Base-by-base conservation (phyloP, 345 rosid genomes). In the Hibiscus tridactylites region DNA sequence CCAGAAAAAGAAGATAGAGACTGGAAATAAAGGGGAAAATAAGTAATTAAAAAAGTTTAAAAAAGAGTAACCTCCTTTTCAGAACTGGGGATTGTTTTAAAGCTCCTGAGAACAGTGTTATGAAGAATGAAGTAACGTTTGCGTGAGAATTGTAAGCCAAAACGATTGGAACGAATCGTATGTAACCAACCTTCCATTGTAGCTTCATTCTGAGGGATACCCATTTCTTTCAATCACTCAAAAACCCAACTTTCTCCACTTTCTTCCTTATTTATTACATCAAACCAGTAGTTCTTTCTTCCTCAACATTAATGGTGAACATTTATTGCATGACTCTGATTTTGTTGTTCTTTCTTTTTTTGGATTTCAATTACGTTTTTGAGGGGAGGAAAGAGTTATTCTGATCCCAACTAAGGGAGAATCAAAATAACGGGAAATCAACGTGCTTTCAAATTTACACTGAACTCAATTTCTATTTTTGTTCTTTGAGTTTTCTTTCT, bases 151-250 rank as follows among this genome's bases (percentile, higher is more conserved):
- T 87, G 96, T 28, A 85, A 81, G 21, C 99, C 93, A 76, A 95
- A 81, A 74, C 97, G 88, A 78, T 83, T 88, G 29, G 87, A 84
- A 75, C 95, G 90, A 42, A 95, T 84, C 44, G 86, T 82, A 74
- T 87, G 86, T 42, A 95, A 80, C 98, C 99, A 95, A 24, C 99
- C 99, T 73, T 90, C 98, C 91, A 95, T 89, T 77, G 76, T 87
- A 21, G 80, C 82, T 54, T 83, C 89, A 17, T 71, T 70, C 72
- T 73, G 71, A 6, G 78, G 3, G 75, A 75, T 17, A 79, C 74
- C 81, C 85, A 83, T 82, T 70, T 75, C 44, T 70, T 19, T 44
- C 54, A 72, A 78, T 3, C 75, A 58, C 15, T 24, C 69, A 58
- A 39, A 16, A 37, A 24, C 15, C 39, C 6, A 73, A 26, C 26